A percentile compares a stretch with the other conserved stretches of the same genome.
Conservation (phyloP, 805 yeast species). For the Yamadazyma olivae region DNA sequence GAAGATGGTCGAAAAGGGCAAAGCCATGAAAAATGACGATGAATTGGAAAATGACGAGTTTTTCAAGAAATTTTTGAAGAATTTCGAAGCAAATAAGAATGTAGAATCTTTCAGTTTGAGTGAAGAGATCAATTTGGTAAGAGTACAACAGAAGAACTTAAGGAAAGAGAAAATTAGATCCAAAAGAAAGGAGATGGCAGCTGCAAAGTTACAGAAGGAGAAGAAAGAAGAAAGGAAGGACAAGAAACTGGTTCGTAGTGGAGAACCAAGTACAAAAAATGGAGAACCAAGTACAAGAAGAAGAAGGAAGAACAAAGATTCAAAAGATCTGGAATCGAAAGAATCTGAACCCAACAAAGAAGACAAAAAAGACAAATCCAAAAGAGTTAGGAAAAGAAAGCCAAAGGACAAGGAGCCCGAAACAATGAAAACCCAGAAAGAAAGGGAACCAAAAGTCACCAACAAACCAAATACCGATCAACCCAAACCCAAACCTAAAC, state of each 20-base stretch:
- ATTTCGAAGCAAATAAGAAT: slow-evolving; percentile 1
- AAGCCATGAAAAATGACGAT: neutral
- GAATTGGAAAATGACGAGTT: slow-evolving; percentile 7
- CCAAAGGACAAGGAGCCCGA: neutral
- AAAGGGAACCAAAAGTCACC: neutral
- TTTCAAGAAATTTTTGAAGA: slow-evolving; percentile 6
- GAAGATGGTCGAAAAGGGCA: slow-evolving; percentile 2
- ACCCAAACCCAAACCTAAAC: neutral
- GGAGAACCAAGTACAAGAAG: slow-evolving; percentile 1
- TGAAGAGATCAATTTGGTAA: slow-evolving; percentile 3
- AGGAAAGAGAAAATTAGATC: neutral
- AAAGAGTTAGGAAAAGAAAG: neutral
- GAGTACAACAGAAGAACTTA: slow-evolving; percentile 2
- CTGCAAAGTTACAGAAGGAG: neutral
- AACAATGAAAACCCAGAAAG: neutral
- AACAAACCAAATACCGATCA: too few species aligned
- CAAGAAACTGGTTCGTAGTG: neutral
- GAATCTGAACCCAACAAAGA: too few species aligned
- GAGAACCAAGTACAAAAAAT: too few species aligned
- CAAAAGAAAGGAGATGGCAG: slow-evolving; percentile 1
- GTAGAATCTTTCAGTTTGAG: neutral
- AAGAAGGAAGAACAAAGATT: slow-evolving; percentile 3
- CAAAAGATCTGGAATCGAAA: neutral
- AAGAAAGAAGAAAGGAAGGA: slow-evolving; percentile 4
- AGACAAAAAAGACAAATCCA: neutral